Conservation (phyloP, 495 filamentous ascomycete genomes). For the Penicillium odoratum region DNA sequence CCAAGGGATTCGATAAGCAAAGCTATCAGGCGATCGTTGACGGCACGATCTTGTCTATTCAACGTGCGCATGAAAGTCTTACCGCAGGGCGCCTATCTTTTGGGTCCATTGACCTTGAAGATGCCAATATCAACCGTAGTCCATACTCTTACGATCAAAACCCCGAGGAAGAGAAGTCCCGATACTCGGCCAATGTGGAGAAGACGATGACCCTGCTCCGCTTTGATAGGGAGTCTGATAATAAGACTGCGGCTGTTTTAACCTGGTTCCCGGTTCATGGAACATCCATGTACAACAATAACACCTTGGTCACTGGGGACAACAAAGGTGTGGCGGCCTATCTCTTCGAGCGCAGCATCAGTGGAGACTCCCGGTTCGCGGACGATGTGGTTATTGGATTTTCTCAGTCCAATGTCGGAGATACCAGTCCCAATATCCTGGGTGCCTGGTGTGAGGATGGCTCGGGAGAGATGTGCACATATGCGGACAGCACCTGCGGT, state of each 20-base stretch:
- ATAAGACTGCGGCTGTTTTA: constrained; percentile 73
- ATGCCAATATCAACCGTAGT: constrained; percentile 88
- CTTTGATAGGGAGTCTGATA: constrained; percentile 71
- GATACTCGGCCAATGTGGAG: constrained; percentile 77
- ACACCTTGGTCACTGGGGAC: constrained; percentile 87
- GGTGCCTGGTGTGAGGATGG: constrained; percentile 83
- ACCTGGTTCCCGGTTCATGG: constrained; percentile 97
- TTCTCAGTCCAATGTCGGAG: constrained; percentile 91
- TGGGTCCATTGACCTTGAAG: constrained; percentile 70
- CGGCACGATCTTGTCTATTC: constrained; percentile 78
- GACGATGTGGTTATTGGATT: constrained; percentile 87
- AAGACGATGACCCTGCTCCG: constrained; percentile 82
- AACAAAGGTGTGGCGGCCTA: constrained; percentile 95
- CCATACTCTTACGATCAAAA: constrained; percentile 91
- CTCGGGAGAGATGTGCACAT: constrained; percentile 62
- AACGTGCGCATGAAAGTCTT: constrained; percentile 75
- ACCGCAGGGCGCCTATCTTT: constrained; percentile 69
- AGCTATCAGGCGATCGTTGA: constrained; percentile 90
- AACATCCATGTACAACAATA: constrained; percentile 89
- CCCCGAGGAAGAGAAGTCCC: constrained; percentile 71
- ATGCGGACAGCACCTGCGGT: constrained; percentile 77
- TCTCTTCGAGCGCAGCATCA: constrained; percentile 74
- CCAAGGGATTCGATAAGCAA: constrained; percentile 83
- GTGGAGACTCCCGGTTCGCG: constrained; percentile 51
- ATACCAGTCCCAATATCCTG: constrained; percentile 85